Percentiles rank a stretch among this genome's conserved stretches.
These are phyloP conservation scores for Ganoderma lingzhi DNA, from an alignment of 1,284 basidiomycete species.

Conservation along the genomic window DNA sequence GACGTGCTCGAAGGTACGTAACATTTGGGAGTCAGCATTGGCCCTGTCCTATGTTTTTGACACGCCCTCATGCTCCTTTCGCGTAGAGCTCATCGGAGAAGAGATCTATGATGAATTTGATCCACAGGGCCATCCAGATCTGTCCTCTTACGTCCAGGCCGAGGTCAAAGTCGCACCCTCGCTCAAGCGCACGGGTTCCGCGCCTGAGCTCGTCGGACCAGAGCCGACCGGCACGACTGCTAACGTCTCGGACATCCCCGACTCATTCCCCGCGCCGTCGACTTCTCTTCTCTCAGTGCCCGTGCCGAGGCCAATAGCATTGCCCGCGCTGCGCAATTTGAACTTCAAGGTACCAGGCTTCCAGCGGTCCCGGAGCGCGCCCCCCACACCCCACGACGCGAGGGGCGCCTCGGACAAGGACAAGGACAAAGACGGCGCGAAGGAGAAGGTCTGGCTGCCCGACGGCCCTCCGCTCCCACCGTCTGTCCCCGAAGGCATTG, in stretches of 20 bases:
- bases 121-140: constrained; percentile 62
- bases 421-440: constrained; percentile 15
- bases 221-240: constrained; percentile 24
- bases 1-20: constrained; percentile 86
- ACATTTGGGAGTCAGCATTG: neutral
- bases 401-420: constrained; percentile 24
- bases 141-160: constrained; percentile 58
- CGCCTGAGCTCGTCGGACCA: constrained; percentile 39
- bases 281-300: constrained; percentile 7
- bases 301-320: constrained; percentile 51
- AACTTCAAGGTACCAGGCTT: constrained; percentile 38
- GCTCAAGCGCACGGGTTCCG: constrained; percentile 42
- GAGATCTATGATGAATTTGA: constrained; percentile 93
- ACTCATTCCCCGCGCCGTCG: constrained; percentile 29
- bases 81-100: constrained; percentile 84
- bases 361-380: constrained; percentile 62
- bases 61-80: constrained; percentile 17
- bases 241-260: constrained; percentile 26
- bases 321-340: constrained; percentile 41
- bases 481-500: constrained; percentile 30
- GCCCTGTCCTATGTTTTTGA: neutral
- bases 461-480: constrained; percentile 11
- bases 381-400: constrained; percentile 52
- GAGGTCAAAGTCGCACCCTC: constrained; percentile 29
- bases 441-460: constrained; percentile 2